Base-by-base conservation (phyloP, 345 rosid genomes). In the Ceriops zippeliana region DNA sequence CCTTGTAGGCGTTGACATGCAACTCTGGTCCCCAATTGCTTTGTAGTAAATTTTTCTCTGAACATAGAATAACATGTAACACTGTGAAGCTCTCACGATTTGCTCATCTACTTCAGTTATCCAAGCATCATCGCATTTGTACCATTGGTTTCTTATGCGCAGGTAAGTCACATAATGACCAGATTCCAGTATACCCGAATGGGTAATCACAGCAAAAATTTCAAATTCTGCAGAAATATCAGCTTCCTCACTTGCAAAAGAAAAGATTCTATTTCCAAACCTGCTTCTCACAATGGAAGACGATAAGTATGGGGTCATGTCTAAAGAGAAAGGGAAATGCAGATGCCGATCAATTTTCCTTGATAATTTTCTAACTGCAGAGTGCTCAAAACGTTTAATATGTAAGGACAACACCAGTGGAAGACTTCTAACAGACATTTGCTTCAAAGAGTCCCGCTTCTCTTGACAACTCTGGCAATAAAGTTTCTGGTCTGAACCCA, bases 21-120 rank as follows among this genome's bases (percentile, higher is more conserved):
- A 58, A 53, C 74, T 73, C 66, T 56, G 65, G 60, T 83, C 87
- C 61, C 81, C 80, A n/a, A 72, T 79, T 6, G 79, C 80, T 79
- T 78, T 78, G 73, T 69, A 51, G 75, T 77, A 76, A 67, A 86
- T 77, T 70, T 11, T 53, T 70, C 79, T 70, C 73, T 70, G 79
- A 22, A 61, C 79, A 27, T 75, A 75, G 62, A 75, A 75, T 21
- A 75, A 64, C 79, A 75, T 75, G 20, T 75, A 75, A 24, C 79
- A 75, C 46, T 75, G 74, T 21, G 79, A 65, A 38, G 74, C 79
- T 52, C 74, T 70, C 46, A 75, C 79, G 20, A 70, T 24, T 20
- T 52, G 56, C 65, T 75, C 79, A 38, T 75, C 79, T 53, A 75
- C 79, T 58, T 70, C 74, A 1, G 74, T 70, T 30, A 75, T 53